Evolutionary conservation across 1,284 basidiomycete species (phyloP).

Genomic region (Ustilago vetiveriae): DNA sequence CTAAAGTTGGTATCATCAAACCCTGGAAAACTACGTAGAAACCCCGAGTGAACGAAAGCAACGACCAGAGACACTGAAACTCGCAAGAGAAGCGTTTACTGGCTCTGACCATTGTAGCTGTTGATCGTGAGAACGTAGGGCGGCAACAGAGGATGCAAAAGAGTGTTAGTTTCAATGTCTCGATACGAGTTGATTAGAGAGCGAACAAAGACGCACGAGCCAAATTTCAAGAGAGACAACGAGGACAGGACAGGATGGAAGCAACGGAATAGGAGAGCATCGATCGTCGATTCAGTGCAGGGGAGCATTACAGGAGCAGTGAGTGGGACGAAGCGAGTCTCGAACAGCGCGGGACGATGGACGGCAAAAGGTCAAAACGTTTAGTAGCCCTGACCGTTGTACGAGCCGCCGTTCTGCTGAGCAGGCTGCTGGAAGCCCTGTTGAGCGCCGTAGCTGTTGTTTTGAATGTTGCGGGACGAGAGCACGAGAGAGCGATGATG

Average conservation of each 20-base stretch:
- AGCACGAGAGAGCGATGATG: neutral
- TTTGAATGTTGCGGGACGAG: conserved; percentile 1
- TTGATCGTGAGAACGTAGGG: neutral
- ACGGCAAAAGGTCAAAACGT: neutral
- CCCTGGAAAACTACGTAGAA: neutral
- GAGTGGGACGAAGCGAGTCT: no score
- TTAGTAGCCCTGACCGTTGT: conserved; percentile 55
- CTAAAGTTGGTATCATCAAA: no score
- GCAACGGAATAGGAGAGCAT: neutral
- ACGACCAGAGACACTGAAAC: neutral
- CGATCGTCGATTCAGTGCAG: conserved; percentile 25
- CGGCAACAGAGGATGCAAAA: neutral
- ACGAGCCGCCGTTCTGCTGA: conserved; percentile 41
- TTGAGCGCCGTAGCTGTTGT: conserved; percentile 38
- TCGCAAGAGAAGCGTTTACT: conserved; percentile 21
- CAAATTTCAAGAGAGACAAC: no score
- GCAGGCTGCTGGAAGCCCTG: conserved; percentile 45
- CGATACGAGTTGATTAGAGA: neutral
- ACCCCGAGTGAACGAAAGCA: neutral
- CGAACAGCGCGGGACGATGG: neutral
- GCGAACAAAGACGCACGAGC: neutral
- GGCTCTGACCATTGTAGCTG: conserved; percentile 49
- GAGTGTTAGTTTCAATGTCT: neutral
- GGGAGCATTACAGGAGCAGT: conserved; percentile 15
- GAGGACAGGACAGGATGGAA: neutral